Evolutionary conservation across 192 early-diverging fungal genomes (phyloP), one percentile per base, ranked within the genome.

Genomic region (Umbelopsis sp.): DNA sequence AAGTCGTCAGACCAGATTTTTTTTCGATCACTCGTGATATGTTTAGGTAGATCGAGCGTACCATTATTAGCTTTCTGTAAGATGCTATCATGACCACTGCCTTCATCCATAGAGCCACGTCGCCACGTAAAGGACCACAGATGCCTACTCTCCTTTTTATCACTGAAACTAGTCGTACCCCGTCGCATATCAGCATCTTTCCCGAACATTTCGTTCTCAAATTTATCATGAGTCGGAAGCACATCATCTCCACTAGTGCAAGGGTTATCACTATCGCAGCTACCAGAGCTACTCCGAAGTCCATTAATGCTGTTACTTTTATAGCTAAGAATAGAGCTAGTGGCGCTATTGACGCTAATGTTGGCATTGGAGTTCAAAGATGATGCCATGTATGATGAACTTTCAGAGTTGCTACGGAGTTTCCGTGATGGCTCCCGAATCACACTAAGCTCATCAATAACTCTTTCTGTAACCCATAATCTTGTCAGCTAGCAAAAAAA

Each of bases 371-470:
- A 64, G 27, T 64, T 71, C 15, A 64, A 15, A 30, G 55, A 61
- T 11, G 55, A 61, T 61, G 55, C 33, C 13, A 61, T 23, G 13
- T 35, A 30, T 16, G 55, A 33, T 22, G 70, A 71, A 11, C 55
- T 71, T 11, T 55, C 46, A 64, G 55, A 71, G 22, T 71, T 55
- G 12, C 70, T 71, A 18, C 55, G 45, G 7, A 13, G 55, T 44
- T 23, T 67, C 69, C 81, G 81, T 18, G 80, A 71, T 33, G 91
- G 91, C 71, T 93, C 91, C 9, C 91, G 80, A 25, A 76, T 65
- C 21, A 84, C 74, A 65, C 89, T 91, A 37, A 93, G 70, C 69
- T 91, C 90, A 71, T 93, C 92, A 11, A 93, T 84, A 71, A 90
- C 89, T 44, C 87, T 88, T 77, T 93, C 89, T 21, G 84, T 82